Percentiles rank a stretch among this genome's conserved stretches.
Evolutionary conservation across 805 yeast species (phyloP).

Genomic region (Candida methanosorbosa): DNA sequence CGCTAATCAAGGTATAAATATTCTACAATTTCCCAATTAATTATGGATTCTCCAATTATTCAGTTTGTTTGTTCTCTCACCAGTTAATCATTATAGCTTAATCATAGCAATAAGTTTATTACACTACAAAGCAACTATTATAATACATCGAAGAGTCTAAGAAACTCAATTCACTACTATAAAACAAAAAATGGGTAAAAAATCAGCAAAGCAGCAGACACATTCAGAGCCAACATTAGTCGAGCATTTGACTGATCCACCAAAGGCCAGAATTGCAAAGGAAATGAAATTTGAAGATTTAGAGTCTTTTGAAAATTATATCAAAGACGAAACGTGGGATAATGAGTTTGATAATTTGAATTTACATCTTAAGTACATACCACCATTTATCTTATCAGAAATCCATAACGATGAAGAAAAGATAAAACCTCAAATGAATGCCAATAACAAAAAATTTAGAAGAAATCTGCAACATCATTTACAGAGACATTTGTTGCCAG

Average conservation of each 20-base stretch:
- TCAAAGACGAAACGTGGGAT: conserved; percentile 69
- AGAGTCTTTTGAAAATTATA: conserved; percentile 50
- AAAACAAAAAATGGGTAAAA: conserved; percentile 20
- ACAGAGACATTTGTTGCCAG: conserved; percentile 60
- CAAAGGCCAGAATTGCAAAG: conserved; percentile 20
- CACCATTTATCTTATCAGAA: conserved; percentile 64
- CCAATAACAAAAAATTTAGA: conserved; percentile 61
- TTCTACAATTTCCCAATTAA: too few species aligned
- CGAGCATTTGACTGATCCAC: conserved; percentile 20
- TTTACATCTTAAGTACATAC: conserved; percentile 58
- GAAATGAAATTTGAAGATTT: conserved; percentile 49
- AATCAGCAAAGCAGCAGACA: conserved; percentile 6
- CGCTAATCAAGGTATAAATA: too few species aligned
- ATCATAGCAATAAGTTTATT: too few species aligned
- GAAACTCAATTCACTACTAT: not conserved
- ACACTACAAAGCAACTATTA: too few species aligned
- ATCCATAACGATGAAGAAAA: conserved; percentile 64
- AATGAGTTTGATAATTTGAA: conserved; percentile 64
- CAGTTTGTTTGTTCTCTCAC: too few species aligned
- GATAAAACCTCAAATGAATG: conserved; percentile 63
- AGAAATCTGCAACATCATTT: conserved; percentile 72
- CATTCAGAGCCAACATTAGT: conserved; percentile 20
- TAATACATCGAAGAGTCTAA: not conserved
- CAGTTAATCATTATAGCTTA: too few species aligned
- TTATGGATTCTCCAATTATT: too few species aligned